A percentile compares a stretch with the other conserved stretches of the same genome.
phyloP scores from a whole-genome alignment of 352 stramenopile genomes.

The Globisporangium orthogonon region DNA sequence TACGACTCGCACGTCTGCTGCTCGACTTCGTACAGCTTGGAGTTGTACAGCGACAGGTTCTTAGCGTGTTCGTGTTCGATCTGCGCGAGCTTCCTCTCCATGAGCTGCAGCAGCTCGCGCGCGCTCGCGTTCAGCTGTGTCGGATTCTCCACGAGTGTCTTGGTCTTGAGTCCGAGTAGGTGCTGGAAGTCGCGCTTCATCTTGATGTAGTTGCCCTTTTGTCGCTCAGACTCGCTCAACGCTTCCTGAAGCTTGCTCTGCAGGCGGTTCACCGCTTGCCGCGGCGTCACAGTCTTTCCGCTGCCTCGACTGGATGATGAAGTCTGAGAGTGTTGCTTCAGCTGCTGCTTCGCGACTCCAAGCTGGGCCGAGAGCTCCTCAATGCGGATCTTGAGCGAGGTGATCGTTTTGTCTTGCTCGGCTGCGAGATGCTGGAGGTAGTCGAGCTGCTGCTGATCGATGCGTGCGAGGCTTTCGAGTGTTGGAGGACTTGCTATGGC shows the following conservation, averaged over 20 bases:
- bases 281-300: constrained; percentile 10
- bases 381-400: constrained; percentile 32
- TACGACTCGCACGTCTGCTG: constrained; percentile 51
- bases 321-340: neutral
- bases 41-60: constrained; percentile 35
- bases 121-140: constrained; percentile 25
- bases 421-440: constrained; percentile 38
- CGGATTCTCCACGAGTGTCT: constrained; percentile 27
- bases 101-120: constrained; percentile 27
- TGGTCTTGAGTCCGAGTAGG: constrained; percentile 35
- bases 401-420: constrained; percentile 47
- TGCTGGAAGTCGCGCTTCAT: constrained; percentile 47
- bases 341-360: constrained; percentile 3
- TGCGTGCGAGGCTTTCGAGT: constrained; percentile 21
- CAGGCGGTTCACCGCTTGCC: constrained; percentile 19
- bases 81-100: constrained; percentile 34
- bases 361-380: constrained; percentile 29
- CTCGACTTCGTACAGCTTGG: constrained; percentile 42
- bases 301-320: neutral
- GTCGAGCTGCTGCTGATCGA: constrained; percentile 39
- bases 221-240: constrained; percentile 33
- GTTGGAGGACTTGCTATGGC: constrained; percentile 14
- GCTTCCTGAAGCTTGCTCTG: constrained; percentile 33
- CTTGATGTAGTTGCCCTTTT: constrained; percentile 33
- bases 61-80: constrained; percentile 32